Conservation (phyloP, 345 rosid species). For the Eucalyptus albens region DNA sequence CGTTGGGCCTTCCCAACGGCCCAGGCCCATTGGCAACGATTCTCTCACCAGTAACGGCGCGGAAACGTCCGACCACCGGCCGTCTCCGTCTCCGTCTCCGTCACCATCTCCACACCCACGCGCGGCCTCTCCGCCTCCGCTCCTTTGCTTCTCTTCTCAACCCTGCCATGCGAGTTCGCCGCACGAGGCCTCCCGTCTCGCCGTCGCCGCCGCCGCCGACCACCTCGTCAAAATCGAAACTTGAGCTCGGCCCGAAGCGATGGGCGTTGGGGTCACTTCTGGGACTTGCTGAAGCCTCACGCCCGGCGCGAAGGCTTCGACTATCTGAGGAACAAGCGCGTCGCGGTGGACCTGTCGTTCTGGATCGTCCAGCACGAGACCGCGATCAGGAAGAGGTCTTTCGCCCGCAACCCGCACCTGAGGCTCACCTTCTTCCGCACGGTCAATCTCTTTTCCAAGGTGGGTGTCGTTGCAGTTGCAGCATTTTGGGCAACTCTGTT, state of each 20-base stretch:
- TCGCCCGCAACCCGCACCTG: slow-evolving; percentile 45
- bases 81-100: neutral
- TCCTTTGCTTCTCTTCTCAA: neutral
- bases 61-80: neutral
- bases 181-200: neutral
- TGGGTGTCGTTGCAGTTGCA: neutral
- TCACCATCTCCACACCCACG: neutral
- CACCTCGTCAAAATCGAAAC: neutral
- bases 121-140: neutral
- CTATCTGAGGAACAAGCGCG: slow-evolving; percentile 58
- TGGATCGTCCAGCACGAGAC: slow-evolving; percentile 91
- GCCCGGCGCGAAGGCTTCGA: slow-evolving; percentile 41
- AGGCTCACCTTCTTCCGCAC: slow-evolving; percentile 88
- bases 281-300: slow-evolving; percentile 73
- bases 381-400: slow-evolving; percentile 29
- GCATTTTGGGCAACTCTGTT: neutral
- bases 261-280: slow-evolving; percentile 96
- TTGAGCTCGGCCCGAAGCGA: neutral
- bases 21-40: neutral
- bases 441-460: slow-evolving; percentile 81
- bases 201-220: neutral
- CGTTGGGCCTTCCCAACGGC: neutral
- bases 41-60: neutral
- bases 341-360: slow-evolving; percentile 80
- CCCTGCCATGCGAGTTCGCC: neutral